These are phyloP conservation scores for Kwoniella bestiolae DNA, from an alignment of 768 basidiomycete genomes.

Conservation along the genomic window DNA sequence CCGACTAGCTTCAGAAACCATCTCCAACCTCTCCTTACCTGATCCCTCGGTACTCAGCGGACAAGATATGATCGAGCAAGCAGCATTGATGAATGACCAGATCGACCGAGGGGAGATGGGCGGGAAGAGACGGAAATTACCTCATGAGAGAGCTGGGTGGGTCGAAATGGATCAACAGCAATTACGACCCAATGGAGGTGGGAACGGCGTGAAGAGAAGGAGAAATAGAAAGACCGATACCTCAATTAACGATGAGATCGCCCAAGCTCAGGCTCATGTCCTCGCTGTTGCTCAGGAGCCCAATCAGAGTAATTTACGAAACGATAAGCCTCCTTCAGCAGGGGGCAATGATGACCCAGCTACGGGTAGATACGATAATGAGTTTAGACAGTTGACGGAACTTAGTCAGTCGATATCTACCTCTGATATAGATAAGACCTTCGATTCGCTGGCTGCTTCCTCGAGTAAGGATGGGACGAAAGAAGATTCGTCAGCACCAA, in stretches of 20 bases:
- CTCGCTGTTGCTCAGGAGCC: neutral
- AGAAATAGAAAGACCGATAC: constrained; percentile 12
- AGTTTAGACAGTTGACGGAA: constrained; percentile 16
- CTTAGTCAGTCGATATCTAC: constrained; percentile 4
- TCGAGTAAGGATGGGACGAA: neutral
- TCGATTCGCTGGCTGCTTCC: neutral
- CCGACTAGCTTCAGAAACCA: constrained; percentile 7
- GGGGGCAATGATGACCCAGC: neutral
- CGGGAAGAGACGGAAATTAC: constrained; percentile 45
- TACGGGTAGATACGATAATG: constrained; percentile 4
- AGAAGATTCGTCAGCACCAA: neutral
- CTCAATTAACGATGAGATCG: too few relatives aligned
- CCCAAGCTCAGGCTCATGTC: too few relatives aligned
- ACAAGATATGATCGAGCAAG: constrained; percentile 15
- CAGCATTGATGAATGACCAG: neutral
- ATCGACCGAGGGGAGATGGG: constrained; percentile 47
- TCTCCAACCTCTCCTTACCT: constrained; percentile 2
- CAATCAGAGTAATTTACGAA: constrained; percentile 1
- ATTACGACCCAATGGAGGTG: constrained; percentile 5
- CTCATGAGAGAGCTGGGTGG: constrained; percentile 49
- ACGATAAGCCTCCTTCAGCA: neutral
- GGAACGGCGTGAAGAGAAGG: neutral
- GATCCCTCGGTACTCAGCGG: neutral
- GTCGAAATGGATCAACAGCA: constrained; percentile 44
- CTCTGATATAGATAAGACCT: neutral